These are phyloP conservation scores for Phtheirospermum japonicum DNA, from an alignment of 257 asterid genomes.

Conservation along the genomic window DNA sequence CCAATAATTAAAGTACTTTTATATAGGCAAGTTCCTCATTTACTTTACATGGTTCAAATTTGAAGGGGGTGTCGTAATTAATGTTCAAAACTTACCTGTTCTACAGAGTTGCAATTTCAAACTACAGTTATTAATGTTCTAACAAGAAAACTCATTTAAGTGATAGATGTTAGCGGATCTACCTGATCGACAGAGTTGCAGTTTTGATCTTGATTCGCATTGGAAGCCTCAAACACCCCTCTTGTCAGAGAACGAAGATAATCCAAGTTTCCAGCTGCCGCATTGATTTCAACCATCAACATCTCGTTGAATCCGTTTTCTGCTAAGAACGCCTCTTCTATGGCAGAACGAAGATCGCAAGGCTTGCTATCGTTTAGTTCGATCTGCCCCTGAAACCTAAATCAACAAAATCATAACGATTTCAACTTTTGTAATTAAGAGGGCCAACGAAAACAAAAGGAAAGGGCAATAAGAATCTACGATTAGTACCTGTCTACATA, in stretches of 20 bases:
- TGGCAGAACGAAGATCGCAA: slow-evolving; percentile 77
- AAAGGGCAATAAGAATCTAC: slow-evolving; percentile 9
- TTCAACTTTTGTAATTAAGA: slow-evolving; percentile 23
- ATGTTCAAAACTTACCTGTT: slow-evolving; percentile 14
- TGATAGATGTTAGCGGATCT: slow-evolving; percentile 27
- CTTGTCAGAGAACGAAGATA: slow-evolving; percentile 64
- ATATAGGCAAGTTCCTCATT: slow-evolving; percentile 12
- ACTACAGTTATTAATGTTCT: slow-evolving; percentile 5
- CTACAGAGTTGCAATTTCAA: not conserved
- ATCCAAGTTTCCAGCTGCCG: slow-evolving; percentile 84
- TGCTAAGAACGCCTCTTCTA: slow-evolving; percentile 92
- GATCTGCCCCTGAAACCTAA: slow-evolving; percentile 94
- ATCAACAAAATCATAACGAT: slow-evolving; percentile 36
- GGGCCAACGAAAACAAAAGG: not conserved
- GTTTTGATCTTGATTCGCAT: slow-evolving; percentile 53
- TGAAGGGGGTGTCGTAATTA: slow-evolving; percentile 14
- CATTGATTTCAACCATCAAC: slow-evolving; percentile 89
- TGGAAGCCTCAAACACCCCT: slow-evolving; percentile 64
- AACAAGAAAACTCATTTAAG: slow-evolving; percentile 14
- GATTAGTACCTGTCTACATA: slow-evolving; percentile 72
- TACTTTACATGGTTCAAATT: slow-evolving; percentile 8
- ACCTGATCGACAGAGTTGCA: slow-evolving; percentile 58
- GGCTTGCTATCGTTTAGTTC: slow-evolving; percentile 78
- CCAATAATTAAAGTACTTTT: slow-evolving; percentile 15
- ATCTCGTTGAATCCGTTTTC: slow-evolving; percentile 87